These are phyloP conservation scores for Fusarium sp. DNA, from an alignment of 2,329 filamentous ascomycete species.

Conservation along the genomic window DNA sequence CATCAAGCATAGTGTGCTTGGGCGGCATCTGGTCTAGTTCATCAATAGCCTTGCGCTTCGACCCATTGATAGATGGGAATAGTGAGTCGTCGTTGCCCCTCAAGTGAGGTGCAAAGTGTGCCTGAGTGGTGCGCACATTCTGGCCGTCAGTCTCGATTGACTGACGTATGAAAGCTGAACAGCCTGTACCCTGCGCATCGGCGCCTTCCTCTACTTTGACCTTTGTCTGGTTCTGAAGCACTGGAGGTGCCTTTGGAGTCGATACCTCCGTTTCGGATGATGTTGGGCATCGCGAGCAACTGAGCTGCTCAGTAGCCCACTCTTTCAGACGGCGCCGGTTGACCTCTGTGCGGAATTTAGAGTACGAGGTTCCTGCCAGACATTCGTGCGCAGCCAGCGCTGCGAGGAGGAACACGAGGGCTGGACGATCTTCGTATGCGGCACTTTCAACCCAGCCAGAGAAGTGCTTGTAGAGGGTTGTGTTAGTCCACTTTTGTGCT, in stretches of 20 bases:
- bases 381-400: conserved; percentile 14
- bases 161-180: background rate
- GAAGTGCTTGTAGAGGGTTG: background rate
- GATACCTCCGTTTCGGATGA: background rate
- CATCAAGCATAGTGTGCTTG: background rate
- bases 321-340: background rate
- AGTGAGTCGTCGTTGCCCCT: background rate
- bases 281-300: background rate
- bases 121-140: no score
- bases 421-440: background rate
- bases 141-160: conserved; percentile 3
- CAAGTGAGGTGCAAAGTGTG: background rate
- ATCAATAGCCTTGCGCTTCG: conserved; percentile 1
- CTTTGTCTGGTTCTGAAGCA: background rate
- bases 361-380: fast-evolving
- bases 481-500: background rate
- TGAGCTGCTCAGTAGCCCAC: conserved; percentile 24
- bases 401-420: conserved; percentile 3
- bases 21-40: background rate
- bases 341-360: background rate
- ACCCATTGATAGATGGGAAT: background rate
- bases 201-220: background rate
- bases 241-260: background rate
- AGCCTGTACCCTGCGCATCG: background rate
- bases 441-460: conserved; percentile 5